A percentile compares a stretch with the other conserved stretches of the same genome.
phyloP scores from a whole-genome alignment of 2,329 filamentous ascomycete species.

The Pseudogymnoascus sp. region DNA sequence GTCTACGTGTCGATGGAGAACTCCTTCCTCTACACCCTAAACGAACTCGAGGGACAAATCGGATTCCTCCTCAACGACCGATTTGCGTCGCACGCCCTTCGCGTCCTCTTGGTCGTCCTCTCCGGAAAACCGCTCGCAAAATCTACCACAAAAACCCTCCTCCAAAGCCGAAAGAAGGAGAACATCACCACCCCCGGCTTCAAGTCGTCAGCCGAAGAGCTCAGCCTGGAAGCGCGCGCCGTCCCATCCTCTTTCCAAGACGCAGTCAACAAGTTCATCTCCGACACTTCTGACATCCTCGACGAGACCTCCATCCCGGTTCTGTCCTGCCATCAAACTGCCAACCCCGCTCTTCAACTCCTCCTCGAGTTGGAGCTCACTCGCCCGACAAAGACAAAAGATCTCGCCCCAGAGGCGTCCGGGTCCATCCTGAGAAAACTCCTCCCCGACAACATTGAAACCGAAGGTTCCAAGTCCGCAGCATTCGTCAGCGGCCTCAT shows the following conservation, averaged over 20 bases:
- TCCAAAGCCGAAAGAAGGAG: conserved; percentile 91
- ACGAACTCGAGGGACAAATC: conserved; percentile 80
- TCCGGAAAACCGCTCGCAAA: conserved; percentile 74
- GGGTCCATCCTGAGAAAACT: conserved; percentile 62
- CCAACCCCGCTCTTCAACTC: conserved; percentile 87
- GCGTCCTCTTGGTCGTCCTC: conserved; percentile 76
- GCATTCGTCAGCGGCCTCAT: conserved; percentile 78
- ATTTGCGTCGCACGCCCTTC: conserved; percentile 84
- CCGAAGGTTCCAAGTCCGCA: conserved; percentile 63
- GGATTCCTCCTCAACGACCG: conserved; percentile 75
- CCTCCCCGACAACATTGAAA: conserved; percentile 69
- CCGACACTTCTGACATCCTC: conserved; percentile 63
- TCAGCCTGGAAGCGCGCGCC: conserved; percentile 37
- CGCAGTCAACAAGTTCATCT: conserved; percentile 74
- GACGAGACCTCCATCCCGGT: conserved; percentile 74
- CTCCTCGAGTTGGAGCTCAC: conserved; percentile 79
- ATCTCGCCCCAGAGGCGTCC: conserved; percentile 44
- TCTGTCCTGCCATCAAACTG: conserved; percentile 79
- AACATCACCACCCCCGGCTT: conserved; percentile 56
- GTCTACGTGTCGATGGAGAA: conserved; percentile 64
- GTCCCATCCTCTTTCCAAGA: conserved; percentile 73
- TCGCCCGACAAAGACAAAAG: conserved; percentile 58
- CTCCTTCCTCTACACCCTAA: conserved; percentile 71
- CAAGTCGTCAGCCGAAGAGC: conserved; percentile 40
- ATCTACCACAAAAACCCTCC: conserved; percentile 57